Base-by-base conservation (phyloP, 495 filamentous ascomycete species). In the Xylaria venustula region DNA sequence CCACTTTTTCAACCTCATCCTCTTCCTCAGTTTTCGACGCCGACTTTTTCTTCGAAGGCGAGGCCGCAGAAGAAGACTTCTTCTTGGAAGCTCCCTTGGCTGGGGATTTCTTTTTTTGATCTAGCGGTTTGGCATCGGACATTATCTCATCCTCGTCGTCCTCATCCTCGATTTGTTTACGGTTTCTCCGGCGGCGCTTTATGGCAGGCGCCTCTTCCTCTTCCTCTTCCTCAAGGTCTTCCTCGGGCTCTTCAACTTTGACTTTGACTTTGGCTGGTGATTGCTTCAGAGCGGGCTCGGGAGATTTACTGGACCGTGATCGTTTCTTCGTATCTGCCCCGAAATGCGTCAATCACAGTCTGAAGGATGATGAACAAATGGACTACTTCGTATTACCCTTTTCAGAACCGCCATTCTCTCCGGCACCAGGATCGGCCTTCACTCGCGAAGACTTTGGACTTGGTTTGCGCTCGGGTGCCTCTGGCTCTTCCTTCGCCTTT, bases 151-250 rank as follows among this genome's bases (percentile, higher is more conserved):
- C 77, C 7, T 80, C 75, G 1, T 78, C 76, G 0, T 81, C 76
- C 2, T 72, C 67, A 0, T 79, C 77, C 45, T 79, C 70, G 14
- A 77, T 52, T 23, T 72, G 67, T 23, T 64, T 73, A 26, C 77
- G 71, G n/a, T 59, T 68, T 61, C 67, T 72, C 42, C 83, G 69
- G 12, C 71, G 72, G 59, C 81, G 73, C 67, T 88, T 88, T 17
- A 73, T 69, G 0, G 79, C 73, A n/a, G 84, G 83, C 34, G 80
- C 83, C 9, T 81, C 81, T 46, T 75, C 73, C 34, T 81, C 81
- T 40, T 75, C 73, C 23, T 79, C 78, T 3, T 81, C 72, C 9
- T 79, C 74, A 7, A 50, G 20, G 25, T 78, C 75, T 15, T 68
- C 59, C 17, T 73, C 67, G 22, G 72, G 66, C 30, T 65, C 42